Conservation (phyloP, 805 yeast species). For the Starmera amethionina region DNA sequence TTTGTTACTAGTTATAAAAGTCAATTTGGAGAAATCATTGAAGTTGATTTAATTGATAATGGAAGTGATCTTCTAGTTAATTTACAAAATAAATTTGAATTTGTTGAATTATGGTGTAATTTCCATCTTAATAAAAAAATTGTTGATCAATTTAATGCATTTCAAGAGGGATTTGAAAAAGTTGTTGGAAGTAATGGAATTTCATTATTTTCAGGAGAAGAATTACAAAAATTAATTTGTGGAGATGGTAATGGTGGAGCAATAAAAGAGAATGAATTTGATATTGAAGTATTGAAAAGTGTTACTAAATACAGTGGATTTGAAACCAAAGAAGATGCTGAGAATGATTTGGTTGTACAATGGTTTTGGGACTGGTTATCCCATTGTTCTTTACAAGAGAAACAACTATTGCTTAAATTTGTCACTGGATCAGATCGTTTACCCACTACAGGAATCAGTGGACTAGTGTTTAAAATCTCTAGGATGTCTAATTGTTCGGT, state of each 20-base stretch:
- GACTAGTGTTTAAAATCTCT: slow-evolving; percentile 63
- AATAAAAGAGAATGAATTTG: slow-evolving; percentile 43
- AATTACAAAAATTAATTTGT: slow-evolving; percentile 66
- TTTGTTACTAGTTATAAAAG: slow-evolving; percentile 54
- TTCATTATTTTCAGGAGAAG: slow-evolving; percentile 72
- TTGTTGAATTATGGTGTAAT: slow-evolving; percentile 51
- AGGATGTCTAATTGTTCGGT: slow-evolving; percentile 31
- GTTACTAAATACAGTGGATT: slow-evolving; percentile 73
- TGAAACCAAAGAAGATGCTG: slow-evolving; percentile 27
- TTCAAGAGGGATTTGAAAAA: slow-evolving; percentile 59
- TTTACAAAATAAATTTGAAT: slow-evolving; percentile 43
- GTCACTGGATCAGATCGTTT: slow-evolving; percentile 87
- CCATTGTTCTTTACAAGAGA: slow-evolving; percentile 33
- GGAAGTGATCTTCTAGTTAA: slow-evolving; percentile 55
- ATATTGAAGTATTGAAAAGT: slow-evolving; percentile 53
- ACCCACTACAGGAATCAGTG: slow-evolving; percentile 87
- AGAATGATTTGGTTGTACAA: slow-evolving; percentile 31
- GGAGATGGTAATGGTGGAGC: slow-evolving; percentile 37
- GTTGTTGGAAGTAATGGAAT: slow-evolving; percentile 78
- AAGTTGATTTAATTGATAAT: slow-evolving; percentile 42
- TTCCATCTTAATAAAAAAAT: slow-evolving; percentile 53
- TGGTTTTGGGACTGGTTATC: slow-evolving; percentile 89
- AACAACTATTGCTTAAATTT: slow-evolving; percentile 58
- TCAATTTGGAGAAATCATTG: slow-evolving; percentile 31
- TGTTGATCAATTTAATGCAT: slow-evolving; percentile 40